Conservation (phyloP, 108 stramenopile species). For the Pseudonitzschia multiseries region DNA sequence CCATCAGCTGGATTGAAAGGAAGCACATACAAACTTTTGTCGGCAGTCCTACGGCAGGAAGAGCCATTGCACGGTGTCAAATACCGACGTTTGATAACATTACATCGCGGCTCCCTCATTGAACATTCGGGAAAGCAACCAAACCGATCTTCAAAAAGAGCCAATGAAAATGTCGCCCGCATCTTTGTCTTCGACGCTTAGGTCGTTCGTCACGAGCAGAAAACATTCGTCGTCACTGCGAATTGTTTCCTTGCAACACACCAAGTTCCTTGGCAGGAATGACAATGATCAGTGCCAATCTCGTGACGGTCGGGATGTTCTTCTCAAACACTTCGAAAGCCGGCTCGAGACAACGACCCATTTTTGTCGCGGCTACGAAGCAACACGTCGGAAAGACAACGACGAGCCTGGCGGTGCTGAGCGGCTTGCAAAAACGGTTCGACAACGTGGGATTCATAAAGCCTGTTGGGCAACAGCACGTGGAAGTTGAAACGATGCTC, state of each 20-base stretch:
- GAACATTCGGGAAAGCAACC: neutral
- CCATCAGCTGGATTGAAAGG: no score
- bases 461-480: slow-evolving; percentile 94
- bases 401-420: slow-evolving; percentile 81
- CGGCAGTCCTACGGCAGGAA: no score
- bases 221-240: neutral
- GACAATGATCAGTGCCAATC: neutral
- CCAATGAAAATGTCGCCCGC: neutral
- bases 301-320: neutral
- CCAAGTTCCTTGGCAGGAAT: neutral
- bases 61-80: no score
- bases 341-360: slow-evolving; percentile 43
- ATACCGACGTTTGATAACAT: no score
- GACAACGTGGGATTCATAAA: slow-evolving; percentile 92
- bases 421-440: slow-evolving; percentile 89
- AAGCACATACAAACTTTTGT: no score
- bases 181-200: neutral
- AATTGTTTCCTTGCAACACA: neutral
- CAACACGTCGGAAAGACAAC: slow-evolving; percentile 98
- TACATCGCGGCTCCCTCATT: neutral
- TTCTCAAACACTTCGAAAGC: slow-evolving; percentile 2
- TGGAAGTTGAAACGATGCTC: slow-evolving; percentile 36
- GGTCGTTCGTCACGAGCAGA: neutral
- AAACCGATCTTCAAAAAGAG: neutral
- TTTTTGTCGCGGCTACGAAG: slow-evolving; percentile 93